Conservation (phyloP, 2,329 filamentous ascomycete genomes). For the Myrmaecium sp. region DNA sequence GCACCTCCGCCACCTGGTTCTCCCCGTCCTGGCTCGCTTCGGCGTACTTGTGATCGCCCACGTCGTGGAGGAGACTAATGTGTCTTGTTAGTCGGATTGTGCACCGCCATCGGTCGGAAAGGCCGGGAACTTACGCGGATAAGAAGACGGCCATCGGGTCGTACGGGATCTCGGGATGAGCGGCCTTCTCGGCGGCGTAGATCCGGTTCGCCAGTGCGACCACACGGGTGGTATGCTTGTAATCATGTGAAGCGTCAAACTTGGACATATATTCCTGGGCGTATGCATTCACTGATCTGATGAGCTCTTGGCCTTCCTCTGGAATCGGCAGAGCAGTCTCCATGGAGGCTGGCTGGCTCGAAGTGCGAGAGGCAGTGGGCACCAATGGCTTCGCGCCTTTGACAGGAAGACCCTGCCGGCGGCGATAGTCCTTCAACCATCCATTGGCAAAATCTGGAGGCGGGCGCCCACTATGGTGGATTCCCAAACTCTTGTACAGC, state of each 20-base stretch:
- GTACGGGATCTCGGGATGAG: slow-evolving; percentile 19
- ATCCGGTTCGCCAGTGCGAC: slow-evolving; percentile 54
- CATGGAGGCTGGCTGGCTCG: not conserved
- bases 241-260: slow-evolving; percentile 57
- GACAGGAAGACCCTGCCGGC: slow-evolving; percentile 6
- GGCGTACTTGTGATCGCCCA: slow-evolving; percentile 70
- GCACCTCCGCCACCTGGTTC: slow-evolving; percentile 37
- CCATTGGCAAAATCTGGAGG: slow-evolving; percentile 7
- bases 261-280: slow-evolving; percentile 21
- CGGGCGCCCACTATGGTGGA: slow-evolving; percentile 4
- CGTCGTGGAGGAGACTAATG: slow-evolving; percentile 55
- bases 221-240: slow-evolving; percentile 67
- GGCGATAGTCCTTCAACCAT: slow-evolving; percentile 9
- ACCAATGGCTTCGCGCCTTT: slow-evolving; percentile 2
- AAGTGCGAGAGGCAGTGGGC: too few relatives aligned
- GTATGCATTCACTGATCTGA: slow-evolving; percentile 14
- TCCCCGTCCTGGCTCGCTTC: slow-evolving; percentile 37
- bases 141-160: slow-evolving; percentile 47
- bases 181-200: slow-evolving; percentile 31
- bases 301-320: slow-evolving; percentile 9
- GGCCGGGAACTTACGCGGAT: slow-evolving; percentile 32
- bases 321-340: slow-evolving; percentile 9
- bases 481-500: slow-evolving; percentile 4
- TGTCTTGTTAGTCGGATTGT: too few relatives aligned
- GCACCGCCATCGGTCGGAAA: too few relatives aligned